Conservation (phyloP, 2,329 filamentous ascomycete genomes). For the Botrytis medusae region DNA sequence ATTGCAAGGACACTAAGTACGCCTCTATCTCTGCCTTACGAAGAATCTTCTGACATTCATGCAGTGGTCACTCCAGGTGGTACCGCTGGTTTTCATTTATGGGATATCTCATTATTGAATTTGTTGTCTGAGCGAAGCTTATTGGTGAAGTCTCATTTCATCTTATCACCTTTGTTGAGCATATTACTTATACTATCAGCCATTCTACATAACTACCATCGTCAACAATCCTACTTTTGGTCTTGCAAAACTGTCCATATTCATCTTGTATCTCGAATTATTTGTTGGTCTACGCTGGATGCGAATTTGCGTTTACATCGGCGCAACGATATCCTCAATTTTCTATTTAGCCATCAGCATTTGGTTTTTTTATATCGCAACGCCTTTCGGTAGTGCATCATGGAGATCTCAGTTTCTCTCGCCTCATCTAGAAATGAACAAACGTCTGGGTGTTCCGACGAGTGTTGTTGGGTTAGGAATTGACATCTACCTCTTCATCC, state of each 20-base stretch:
- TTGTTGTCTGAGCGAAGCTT: accelerated
- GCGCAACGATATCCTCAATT: not conserved
- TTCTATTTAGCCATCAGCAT: not conserved
- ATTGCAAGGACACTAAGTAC: accelerated
- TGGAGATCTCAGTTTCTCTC: not conserved
- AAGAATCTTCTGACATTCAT: accelerated
- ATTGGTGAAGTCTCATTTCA: too few relatives aligned
- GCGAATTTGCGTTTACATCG: not conserved
- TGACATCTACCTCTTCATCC: not conserved
- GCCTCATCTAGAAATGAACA: accelerated
- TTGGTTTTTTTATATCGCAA: accelerated
- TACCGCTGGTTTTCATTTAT: accelerated
- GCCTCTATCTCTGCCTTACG: too few relatives aligned
- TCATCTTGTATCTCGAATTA: not conserved
- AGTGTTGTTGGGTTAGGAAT: not conserved
- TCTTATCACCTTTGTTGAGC: not conserved
- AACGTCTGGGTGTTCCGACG: accelerated
- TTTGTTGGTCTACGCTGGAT: not conserved
- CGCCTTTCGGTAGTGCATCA: not conserved
- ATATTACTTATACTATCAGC: not conserved
- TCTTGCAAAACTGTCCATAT: not conserved
- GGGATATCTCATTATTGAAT: accelerated
- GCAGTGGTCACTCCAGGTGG: too few relatives aligned
- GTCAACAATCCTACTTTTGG: not conserved
- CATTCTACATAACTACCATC: not conserved